Conservation (phyloP, 2,329 filamentous ascomycete genomes). For the Thelonectria blattea region DNA sequence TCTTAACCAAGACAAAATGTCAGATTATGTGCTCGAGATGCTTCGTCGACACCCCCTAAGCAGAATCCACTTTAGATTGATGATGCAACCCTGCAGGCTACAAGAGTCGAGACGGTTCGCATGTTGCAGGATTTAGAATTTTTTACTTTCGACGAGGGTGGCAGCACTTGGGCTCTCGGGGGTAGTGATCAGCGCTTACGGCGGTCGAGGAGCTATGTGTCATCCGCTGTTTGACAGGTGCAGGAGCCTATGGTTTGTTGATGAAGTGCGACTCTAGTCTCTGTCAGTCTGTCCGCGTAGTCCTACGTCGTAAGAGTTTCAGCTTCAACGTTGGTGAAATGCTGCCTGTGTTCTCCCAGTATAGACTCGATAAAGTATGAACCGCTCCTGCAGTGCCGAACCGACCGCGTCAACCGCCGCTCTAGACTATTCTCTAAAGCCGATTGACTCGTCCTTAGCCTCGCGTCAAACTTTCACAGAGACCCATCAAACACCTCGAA, state of each 20-base stretch:
- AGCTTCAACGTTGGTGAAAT: too few relatives aligned
- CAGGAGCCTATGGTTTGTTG: neutral
- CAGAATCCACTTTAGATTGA: neutral
- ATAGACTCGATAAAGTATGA: too few relatives aligned
- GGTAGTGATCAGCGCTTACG: slow-evolving; percentile 1
- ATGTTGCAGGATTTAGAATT: neutral
- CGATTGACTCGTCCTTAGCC: neutral
- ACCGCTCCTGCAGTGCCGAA: too few relatives aligned
- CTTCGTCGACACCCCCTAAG: neutral
- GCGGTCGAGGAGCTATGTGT: neutral
- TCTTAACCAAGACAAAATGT: neutral
- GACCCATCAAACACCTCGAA: neutral
- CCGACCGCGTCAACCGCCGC: too few relatives aligned
- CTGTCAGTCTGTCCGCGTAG: too few relatives aligned
- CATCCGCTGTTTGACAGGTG: neutral
- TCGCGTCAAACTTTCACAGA: neutral
- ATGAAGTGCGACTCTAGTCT: too few relatives aligned
- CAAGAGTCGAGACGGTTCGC: neutral
- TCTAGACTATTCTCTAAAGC: too few relatives aligned
- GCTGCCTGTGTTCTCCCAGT: too few relatives aligned
- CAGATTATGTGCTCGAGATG: slow-evolving; percentile 4
- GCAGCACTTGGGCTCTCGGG: neutral
- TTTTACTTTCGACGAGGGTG: neutral
- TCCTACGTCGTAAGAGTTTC: too few relatives aligned
- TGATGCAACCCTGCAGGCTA: slow-evolving; percentile 1